These are phyloP conservation scores for Teratosphaeria zuluensis DNA, from an alignment of 2,329 filamentous ascomycete genomes.

Conservation along the genomic window DNA sequence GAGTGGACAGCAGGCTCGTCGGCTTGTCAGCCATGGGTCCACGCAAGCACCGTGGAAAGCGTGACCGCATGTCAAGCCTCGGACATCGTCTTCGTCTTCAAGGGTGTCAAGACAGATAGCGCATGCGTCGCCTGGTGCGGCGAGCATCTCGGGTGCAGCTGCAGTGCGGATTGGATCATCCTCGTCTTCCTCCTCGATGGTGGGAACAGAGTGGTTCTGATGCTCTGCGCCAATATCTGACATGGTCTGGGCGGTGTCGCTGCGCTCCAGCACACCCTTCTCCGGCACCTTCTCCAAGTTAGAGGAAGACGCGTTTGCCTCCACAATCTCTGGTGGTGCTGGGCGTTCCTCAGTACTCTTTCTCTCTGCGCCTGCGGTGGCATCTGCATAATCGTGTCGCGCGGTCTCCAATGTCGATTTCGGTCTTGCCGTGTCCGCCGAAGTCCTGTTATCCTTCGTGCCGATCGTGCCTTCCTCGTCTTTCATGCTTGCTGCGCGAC, in stretches of 20 bases:
- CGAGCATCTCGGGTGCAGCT: conserved; percentile 68
- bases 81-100: conserved; percentile 91
- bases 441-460: conserved; percentile 22
- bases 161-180: conserved; percentile 72
- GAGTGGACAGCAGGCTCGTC: conserved; percentile 88
- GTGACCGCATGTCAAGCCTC: conserved; percentile 90
- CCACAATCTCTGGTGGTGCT: conserved; percentile 7
- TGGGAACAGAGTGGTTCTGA: conserved; percentile 24
- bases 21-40: conserved; percentile 91
- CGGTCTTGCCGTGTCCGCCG: conserved; percentile 20
- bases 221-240: conserved; percentile 6
- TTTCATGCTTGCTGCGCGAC: conserved; percentile 63
- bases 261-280: conserved; percentile 24
- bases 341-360: not conserved
- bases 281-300: conserved; percentile 17
- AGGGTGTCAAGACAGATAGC: conserved; percentile 92
- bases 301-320: conserved; percentile 12
- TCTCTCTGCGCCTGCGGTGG: conserved; percentile 2
- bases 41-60: conserved; percentile 94
- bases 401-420: conserved; percentile 32
- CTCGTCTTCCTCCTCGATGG: conserved; percentile 59
- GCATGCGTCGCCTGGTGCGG: conserved; percentile 80
- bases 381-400: conserved; percentile 39
- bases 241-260: conserved; percentile 18
- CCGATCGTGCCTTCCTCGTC: conserved; percentile 45